Evolutionary conservation across 1,284 basidiomycete species (phyloP), one percentile per base, ranked within the genome.

Genomic region (Hypsizygus ulmarius): DNA sequence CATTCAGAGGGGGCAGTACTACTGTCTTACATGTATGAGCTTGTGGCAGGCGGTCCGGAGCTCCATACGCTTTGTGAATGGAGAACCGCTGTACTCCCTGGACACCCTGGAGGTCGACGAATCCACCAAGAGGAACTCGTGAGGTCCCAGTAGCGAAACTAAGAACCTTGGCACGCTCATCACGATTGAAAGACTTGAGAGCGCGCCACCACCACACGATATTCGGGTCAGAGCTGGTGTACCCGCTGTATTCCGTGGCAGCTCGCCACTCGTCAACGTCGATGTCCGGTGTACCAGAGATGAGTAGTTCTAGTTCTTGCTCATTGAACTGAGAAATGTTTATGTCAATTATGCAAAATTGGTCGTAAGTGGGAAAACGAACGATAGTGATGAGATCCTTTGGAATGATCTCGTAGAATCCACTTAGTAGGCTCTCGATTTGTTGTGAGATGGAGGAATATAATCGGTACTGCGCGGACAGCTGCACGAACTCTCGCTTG

Each of bases 181-280:
- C 95, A 43, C 96, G 90, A 59, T 93, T 95, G 74, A 98, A 98
- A 10, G 92, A 95, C 66, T 98, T 94, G 42, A 99, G 81, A 1
- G 96, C 95, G 57, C 97, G 83, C 97, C 97, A 99, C 88, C 94
- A 98, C 95, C 96, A 99, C 28, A 93, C 87, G 51, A 99, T 91
- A 61, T 96, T 93, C 2, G 95, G 90, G 67, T 99, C 96, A 3
- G 87, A 88, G 58, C 86, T 81, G 7, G 76, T 79, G 64, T 91
- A 92, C 38, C 92, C 91, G 56, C 88, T 90, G 71, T 93, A 89
- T 65, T 94, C 93, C 1, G 93, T 96, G 18, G 95, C 91, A 39
- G 93, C 92, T 56, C 94, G 87, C 89, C 96, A 97, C 68, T 97
- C 96, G 64, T 99, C 96, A 3, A 98, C 93, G 59, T 99, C 95